These are phyloP conservation scores for Ganoderma leucocontextum DNA, from an alignment of 1,284 basidiomycete species.

Conservation along the genomic window DNA sequence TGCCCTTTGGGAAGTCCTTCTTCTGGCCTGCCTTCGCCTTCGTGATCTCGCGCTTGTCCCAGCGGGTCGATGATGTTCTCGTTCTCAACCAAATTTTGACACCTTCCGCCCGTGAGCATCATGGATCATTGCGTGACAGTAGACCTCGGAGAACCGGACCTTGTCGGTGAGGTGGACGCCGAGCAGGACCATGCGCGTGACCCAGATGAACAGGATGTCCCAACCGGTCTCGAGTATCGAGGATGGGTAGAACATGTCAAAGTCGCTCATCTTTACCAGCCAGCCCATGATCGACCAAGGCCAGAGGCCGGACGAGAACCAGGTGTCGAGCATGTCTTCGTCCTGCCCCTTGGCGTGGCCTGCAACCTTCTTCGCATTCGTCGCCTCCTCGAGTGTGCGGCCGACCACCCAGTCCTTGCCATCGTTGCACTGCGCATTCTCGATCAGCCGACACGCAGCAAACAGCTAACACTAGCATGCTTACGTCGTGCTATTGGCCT, in stretches of 20 bases:
- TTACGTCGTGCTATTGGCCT: conserved; percentile 79
- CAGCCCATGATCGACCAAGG: conserved; percentile 98
- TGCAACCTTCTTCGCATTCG: conserved; percentile 81
- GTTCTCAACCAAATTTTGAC: too few species aligned
- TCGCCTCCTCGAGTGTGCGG: conserved; percentile 82
- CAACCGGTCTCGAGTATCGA: conserved; percentile 96
- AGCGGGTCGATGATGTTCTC: too few species aligned
- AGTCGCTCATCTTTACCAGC: conserved; percentile 82
- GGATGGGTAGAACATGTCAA: conserved; percentile 88
- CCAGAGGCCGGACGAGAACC: conserved; percentile 99
- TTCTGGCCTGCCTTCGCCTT: conserved; percentile 97
- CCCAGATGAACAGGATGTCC: conserved; percentile 99
- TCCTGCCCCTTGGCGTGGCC: conserved; percentile 84
- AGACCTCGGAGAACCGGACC: conserved; percentile 97
- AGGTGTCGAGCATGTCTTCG: conserved; percentile 98
- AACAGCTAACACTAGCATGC: conserved; percentile 35
- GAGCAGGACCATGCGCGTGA: conserved; percentile 97
- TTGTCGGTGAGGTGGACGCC: conserved; percentile 90
- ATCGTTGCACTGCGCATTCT: conserved; percentile 60
- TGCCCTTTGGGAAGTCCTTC: conserved; percentile 99
- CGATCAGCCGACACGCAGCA: conserved; percentile 8
- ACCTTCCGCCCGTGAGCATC: conserved; percentile 99
- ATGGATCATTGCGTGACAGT: conserved; percentile 98
- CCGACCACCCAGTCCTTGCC: conserved; percentile 94
- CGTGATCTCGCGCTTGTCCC: conserved; percentile 92